These are phyloP conservation scores for Stachybotrys chartarum DNA, from an alignment of 2,329 filamentous ascomycete species.

Conservation along the genomic window DNA sequence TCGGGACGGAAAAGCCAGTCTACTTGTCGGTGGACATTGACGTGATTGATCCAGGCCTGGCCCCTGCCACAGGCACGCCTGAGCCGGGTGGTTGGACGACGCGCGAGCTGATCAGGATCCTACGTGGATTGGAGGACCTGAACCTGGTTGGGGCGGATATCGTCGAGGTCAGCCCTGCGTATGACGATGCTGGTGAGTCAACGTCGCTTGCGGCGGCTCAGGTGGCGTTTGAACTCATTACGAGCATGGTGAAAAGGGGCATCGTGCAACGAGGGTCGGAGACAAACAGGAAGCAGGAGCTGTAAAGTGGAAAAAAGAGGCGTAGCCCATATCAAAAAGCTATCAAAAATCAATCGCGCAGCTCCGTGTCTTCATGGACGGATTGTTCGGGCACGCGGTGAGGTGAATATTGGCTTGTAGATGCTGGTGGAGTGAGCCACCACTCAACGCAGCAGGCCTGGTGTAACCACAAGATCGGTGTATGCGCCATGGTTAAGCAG, in stretches of 20 bases:
- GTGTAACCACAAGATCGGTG: too few species aligned
- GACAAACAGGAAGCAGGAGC: neutral
- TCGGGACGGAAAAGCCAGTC: conserved; percentile 61
- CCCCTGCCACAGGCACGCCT: conserved; percentile 70
- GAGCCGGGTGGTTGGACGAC: conserved; percentile 83
- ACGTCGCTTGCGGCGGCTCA: conserved; percentile 75
- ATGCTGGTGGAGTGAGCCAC: too few species aligned
- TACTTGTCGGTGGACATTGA: conserved; percentile 74
- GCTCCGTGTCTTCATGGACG: too few species aligned
- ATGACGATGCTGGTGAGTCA: conserved; percentile 68
- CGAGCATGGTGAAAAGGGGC: conserved; percentile 52
- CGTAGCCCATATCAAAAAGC: neutral
- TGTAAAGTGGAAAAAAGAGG: neutral
- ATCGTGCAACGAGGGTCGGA: neutral
- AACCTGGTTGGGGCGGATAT: conserved; percentile 80
- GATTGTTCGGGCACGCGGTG: too few species aligned
- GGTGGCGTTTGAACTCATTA: conserved; percentile 76
- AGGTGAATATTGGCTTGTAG: too few species aligned
- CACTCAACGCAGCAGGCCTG: too few species aligned
- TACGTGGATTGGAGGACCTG: conserved; percentile 68
- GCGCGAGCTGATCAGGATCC: conserved; percentile 69
- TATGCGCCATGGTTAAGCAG: too few species aligned
- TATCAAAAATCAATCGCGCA: too few species aligned
- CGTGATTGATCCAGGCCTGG: conserved; percentile 56
- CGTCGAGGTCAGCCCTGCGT: conserved; percentile 76